phyloP scores from a whole-genome alignment of 805 yeast genomes.

The Schwanniomyces vanrijiae region DNA sequence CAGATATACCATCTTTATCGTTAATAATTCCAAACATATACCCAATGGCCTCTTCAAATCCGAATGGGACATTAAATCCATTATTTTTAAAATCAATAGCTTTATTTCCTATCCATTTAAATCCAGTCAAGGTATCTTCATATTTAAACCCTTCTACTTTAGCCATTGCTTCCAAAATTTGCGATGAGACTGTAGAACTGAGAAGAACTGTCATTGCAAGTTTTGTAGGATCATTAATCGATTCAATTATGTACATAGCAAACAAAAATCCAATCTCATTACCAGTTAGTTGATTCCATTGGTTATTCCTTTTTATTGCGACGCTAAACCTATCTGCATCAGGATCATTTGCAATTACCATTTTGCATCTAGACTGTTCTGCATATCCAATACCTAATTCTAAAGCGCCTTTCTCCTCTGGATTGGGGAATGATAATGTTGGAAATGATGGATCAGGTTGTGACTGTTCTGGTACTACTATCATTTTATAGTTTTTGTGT shows the following conservation, averaged over 20 bases:
- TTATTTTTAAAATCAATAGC: slow-evolving; percentile 67
- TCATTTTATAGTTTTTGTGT: slow-evolving; percentile 33
- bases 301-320: slow-evolving; percentile 53
- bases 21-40: slow-evolving; percentile 82
- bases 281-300: slow-evolving; percentile 84
- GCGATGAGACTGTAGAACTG: slow-evolving; percentile 92
- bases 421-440: slow-evolving; percentile 89
- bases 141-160: slow-evolving; percentile 56
- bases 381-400: slow-evolving; percentile 68
- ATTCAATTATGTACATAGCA: slow-evolving; percentile 60
- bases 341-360: slow-evolving; percentile 91
- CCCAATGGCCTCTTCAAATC: slow-evolving; percentile 94
- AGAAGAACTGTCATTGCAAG: slow-evolving; percentile 52
- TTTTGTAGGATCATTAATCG: slow-evolving; percentile 19
- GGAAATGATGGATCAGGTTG: slow-evolving; percentile 82
- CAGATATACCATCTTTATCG: slow-evolving; percentile 92
- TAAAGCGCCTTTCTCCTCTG: slow-evolving; percentile 92
- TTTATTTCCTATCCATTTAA: slow-evolving; percentile 95
- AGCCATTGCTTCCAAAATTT: slow-evolving; percentile 72
- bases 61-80: slow-evolving; percentile 80
- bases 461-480: slow-evolving; percentile 59
- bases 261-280: slow-evolving; percentile 87
- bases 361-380: slow-evolving; percentile 41
- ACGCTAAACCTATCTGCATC: slow-evolving; percentile 94
- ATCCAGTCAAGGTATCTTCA: slow-evolving; percentile 89